Evolutionary conservation across 352 stramenopile species (phyloP), one percentile per base, ranked within the genome.

Genomic region (Globisporangium heterothallicum): DNA sequence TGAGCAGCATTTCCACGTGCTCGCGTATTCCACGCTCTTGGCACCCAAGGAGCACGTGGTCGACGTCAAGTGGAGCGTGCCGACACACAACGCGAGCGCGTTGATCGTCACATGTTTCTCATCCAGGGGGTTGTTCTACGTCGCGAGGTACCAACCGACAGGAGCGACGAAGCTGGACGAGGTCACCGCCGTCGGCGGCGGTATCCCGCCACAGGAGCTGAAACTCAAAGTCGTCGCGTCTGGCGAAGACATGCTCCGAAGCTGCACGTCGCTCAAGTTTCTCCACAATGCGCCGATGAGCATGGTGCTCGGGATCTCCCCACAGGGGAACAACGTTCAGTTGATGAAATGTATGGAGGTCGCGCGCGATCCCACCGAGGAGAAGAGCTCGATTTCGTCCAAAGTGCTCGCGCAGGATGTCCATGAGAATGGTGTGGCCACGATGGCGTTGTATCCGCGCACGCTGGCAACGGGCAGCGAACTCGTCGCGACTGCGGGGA

Each of bases 101-200:
- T 53, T 88, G 26, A 78, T 63, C 21, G 66, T 84, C 30, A 86
- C 74, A 18, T 84, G 74, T 47, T 79, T 71, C 35, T 80, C 72
- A 6, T 84, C 67, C 0, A 51, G 54, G 2, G 78, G 78, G 0
- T 40, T 66, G 4, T 80, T 90, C 30, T 84, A 82, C 50, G 56
- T 71, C 9, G 69, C 59, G 1, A 59, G 73, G 6, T 80, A 79
- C 43, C 47, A 57, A 25, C 47, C 41, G 16, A 56, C 41, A 21
- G 29, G 24, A 22, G 9, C 29, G 47, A n/a, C 0, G 3, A n/a
- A n/a, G n/a, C n/a, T n/a, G n/a, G n/a, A 18, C 13, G 40, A 26
- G 8, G 5, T 10, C 26, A 14, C 19, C 25, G 45, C 30, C 6
- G 51, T 41, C 19, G 42, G 42, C 35, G 49, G 66, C 34, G 62